Base-by-base conservation (phyloP, 345 rosid species). In the Aurinia saxatilis region DNA sequence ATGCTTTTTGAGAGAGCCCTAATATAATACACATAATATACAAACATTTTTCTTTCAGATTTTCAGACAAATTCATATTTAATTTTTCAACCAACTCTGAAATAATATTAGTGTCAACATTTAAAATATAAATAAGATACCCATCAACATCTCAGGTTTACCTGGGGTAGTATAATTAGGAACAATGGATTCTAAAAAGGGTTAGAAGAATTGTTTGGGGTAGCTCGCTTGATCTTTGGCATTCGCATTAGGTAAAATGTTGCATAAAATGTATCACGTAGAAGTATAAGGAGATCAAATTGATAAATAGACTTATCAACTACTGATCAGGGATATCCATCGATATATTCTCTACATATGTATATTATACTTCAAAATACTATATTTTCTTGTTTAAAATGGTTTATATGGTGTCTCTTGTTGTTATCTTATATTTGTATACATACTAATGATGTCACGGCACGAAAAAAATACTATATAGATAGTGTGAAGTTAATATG, bases 321-420 rank as follows among this genome's bases (percentile, higher is more conserved):
- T 38, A 47, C 33, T 57, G 27, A 67, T 67, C 7, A 66, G 44
- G 63, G 18, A 67, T 57, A 67, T 67, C 55, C 58, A 39, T 46
- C 35, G 38, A 56, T n/a, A 55, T 66, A 66, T 57, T 39, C 65
- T 18, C 14, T 13, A 41, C 1, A 2, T 66, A 25, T 1, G 4
- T 21, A 2, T 35, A 61, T 19, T 3, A 46, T 42, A 36, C 25
- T 15, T 11, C 25, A 1, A 1, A 23, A 30, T 40, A 21, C 18
- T 25, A 36, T 19, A 60, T 19, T 35, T 46, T 47, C 27, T 37
- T n/a, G n/a, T n/a, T n/a, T n/a, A 21, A 21, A 21, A 21, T 21
- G 25, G n/a, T n/a, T n/a, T n/a, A n/a, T n/a, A n/a, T n/a, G n/a
- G n/a, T n/a, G n/a, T n/a, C n/a, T n/a, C n/a, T n/a, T n/a, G n/a